Evolutionary conservation across 192 early-diverging fungal species (phyloP), one percentile per base, ranked within the genome.

Genomic region (Entomortierella chlamydospora): DNA sequence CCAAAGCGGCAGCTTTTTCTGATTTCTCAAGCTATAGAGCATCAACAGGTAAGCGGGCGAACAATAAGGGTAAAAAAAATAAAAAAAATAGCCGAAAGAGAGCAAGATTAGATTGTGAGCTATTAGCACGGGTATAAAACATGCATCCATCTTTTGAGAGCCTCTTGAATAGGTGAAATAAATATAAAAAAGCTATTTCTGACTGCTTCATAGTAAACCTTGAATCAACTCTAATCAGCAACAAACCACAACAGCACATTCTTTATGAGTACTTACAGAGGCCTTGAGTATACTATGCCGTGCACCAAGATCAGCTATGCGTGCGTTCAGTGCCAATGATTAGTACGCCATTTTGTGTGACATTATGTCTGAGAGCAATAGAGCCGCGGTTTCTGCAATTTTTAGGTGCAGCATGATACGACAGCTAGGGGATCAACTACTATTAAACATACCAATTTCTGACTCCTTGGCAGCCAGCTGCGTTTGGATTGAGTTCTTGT

Each of bases 21-120:
- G 76, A 79, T 34, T 70, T 79, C 49, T 79, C 76, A 26, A 79
- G 76, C 76, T 79, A 61, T 57, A 55, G 18, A 28, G 23, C 17
- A 17, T 12, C 50, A 25, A 23, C 20, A 37, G n/a, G 39, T 33
- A 57, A n/a, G n/a, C n/a, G n/a, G n/a, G n/a, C n/a, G n/a, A n/a
- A n/a, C n/a, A n/a, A n/a, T n/a, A n/a, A n/a, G n/a, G n/a, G n/a
- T n/a, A 45, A 57, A 45, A 23, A 39, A 50, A 64, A 59, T 54
- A 12, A 18, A 65, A 42, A 25, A 4, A 41, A 51, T 18, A 28
- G n/a, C 11, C 49, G 26, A 29, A 62, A 22, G 26, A 20, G 20
- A 47, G 45, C 15, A 20, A 47, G 15, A 12, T 2, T 4, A 53
- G 11, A 29, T 37, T 66, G 64, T 45, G 64, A 43, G 39, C 45